phyloP scores from a whole-genome alignment of 2,329 filamentous ascomycete species.

The Hymenoscyphus repandus region DNA sequence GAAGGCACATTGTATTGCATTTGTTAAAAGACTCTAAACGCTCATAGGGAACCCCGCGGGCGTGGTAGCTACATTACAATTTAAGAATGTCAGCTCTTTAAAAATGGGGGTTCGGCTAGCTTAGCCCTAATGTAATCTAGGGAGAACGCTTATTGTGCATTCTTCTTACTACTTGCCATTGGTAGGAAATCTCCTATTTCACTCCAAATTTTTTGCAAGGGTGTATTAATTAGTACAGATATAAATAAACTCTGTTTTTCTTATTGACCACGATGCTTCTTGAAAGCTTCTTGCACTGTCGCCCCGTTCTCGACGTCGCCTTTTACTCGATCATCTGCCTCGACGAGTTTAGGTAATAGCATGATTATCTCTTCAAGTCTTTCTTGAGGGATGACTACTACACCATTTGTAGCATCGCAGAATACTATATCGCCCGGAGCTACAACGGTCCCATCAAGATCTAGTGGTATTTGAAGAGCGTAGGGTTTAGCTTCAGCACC shows the following conservation, averaged over 20 bases:
- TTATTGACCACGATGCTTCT: slow-evolving; percentile 32
- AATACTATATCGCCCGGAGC: slow-evolving; percentile 62
- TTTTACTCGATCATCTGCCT: slow-evolving; percentile 56
- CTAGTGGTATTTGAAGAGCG: slow-evolving; percentile 42
- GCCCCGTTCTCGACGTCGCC: slow-evolving; percentile 58
- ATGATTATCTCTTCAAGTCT: slow-evolving; percentile 56
- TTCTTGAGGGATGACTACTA: slow-evolving; percentile 60
- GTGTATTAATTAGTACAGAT: no score
- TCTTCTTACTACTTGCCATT: no score
- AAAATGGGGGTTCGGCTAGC: no score
- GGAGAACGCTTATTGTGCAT: no score
- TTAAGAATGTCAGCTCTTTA: no score
- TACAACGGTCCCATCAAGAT: slow-evolving; percentile 39
- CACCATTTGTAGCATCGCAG: slow-evolving; percentile 63
- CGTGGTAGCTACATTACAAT: no score
- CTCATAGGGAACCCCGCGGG: no score
- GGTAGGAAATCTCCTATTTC: no score
- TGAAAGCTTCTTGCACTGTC: slow-evolving; percentile 62
- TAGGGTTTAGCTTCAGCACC: slow-evolving; percentile 52
- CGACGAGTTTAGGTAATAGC: slow-evolving; percentile 33
- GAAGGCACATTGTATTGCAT: no score
- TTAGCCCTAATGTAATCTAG: no score
- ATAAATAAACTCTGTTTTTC: background rate
- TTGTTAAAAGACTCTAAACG: no score
- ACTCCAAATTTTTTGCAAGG: no score